A percentile compares a stretch with the other conserved stretches of the same genome.
Conservation (phyloP, 75 land plant genomes). For the Picea glauca region DNA sequence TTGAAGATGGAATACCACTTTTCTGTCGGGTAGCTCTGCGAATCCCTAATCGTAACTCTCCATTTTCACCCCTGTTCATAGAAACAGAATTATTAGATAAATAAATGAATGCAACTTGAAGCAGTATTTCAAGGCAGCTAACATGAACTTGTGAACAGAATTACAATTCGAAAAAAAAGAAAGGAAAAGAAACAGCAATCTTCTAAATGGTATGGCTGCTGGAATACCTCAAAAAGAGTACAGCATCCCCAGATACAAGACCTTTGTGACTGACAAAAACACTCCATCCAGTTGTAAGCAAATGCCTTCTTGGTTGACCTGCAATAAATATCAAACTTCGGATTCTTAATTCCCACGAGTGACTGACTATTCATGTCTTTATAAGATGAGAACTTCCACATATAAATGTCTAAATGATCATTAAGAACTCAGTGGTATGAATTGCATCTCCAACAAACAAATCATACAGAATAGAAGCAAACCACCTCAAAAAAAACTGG, state of each 20-base stretch:
- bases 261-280: slow-evolving; percentile 92
- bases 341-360: background rate
- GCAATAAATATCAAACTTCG: slow-evolving; percentile 6
- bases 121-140: background rate
- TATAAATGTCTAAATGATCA: background rate
- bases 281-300: slow-evolving; percentile 99
- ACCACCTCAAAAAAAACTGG: background rate
- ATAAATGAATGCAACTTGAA: background rate
- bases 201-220: background rate
- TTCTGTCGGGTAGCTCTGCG: slow-evolving; percentile 60
- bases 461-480: background rate
- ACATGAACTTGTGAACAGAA: background rate
- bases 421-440: background rate
- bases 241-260: slow-evolving; percentile 94
- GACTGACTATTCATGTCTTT: background rate
- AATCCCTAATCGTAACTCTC: slow-evolving; percentile 70
- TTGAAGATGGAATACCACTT: slow-evolving; percentile 15
- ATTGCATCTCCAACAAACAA: background rate
- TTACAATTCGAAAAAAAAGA: background rate
- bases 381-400: background rate
- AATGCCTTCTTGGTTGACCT: slow-evolving; percentile 93
- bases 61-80: slow-evolving; percentile 60
- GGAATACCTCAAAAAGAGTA: slow-evolving; percentile 79
- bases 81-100: background rate
- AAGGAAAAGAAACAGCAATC: background rate